phyloP scores from a whole-genome alignment of 441 rosid genomes.

The Jatropha podagrica region DNA sequence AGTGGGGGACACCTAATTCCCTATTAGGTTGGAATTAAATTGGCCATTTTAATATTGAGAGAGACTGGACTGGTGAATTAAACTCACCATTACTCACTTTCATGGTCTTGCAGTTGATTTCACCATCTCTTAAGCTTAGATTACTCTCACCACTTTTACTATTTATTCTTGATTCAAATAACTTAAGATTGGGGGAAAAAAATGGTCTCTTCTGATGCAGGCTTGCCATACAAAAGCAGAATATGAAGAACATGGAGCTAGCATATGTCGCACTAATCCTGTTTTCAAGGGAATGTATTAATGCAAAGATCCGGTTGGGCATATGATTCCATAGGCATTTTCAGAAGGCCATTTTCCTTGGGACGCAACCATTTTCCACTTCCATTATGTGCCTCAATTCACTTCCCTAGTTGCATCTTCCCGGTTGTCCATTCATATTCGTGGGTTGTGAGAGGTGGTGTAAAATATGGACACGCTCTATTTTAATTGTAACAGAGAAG shows the following conservation, averaged over 20 bases:
- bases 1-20: not conserved
- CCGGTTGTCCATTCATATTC: constrained; percentile 16
- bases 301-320: constrained; percentile 19
- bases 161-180: not conserved
- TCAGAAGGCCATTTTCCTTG: constrained; percentile 16
- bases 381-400: constrained; percentile 22
- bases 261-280: constrained; percentile 98
- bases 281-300: constrained; percentile 98
- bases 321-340: constrained; percentile 24
- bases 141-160: not conserved
- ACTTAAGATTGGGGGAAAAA: not conserved
- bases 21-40: not conserved
- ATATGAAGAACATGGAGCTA: constrained; percentile 95
- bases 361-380: constrained; percentile 24
- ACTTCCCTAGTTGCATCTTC: constrained; percentile 11
- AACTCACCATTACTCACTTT: not conserved
- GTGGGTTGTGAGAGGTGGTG: constrained; percentile 27
- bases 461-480: constrained; percentile 22
- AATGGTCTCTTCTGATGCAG: constrained; percentile 36
- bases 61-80: not conserved
- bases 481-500: constrained; percentile 19
- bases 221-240: constrained; percentile 97
- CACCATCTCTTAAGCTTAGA: not conserved
- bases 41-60: not conserved
- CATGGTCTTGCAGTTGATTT: constrained; percentile 4